phyloP scores from a whole-genome alignment of 495 filamentous ascomycete genomes.

The Xylaria grammica region DNA sequence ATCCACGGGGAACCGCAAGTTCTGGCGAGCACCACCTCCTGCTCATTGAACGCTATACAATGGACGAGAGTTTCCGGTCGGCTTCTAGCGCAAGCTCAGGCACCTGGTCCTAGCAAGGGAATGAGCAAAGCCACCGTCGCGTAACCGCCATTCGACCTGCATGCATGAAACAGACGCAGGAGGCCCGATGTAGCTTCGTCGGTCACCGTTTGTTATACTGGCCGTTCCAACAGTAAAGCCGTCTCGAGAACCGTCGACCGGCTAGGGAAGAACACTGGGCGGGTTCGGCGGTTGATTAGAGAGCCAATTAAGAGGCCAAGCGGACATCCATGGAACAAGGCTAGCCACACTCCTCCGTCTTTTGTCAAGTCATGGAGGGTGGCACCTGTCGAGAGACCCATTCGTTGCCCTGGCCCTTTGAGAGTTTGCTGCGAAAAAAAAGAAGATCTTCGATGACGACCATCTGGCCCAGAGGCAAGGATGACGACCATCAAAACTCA shows the following conservation, averaged over 20 bases:
- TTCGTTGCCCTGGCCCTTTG: conserved; percentile 7
- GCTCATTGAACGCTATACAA: conserved; percentile 1
- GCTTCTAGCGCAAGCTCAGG: conserved; percentile 13
- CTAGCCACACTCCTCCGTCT: conserved; percentile 14
- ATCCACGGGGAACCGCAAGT: neutral
- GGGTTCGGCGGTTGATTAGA: conserved; percentile 15
- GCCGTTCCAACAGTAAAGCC: conserved; percentile 7
- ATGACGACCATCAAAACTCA: conserved; percentile 1
- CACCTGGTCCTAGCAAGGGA: neutral
- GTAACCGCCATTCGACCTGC: conserved; percentile 25
- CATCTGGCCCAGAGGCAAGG: neutral
- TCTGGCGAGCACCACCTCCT: neutral
- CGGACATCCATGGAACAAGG: conserved; percentile 9
- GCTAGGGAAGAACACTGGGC: conserved; percentile 12
- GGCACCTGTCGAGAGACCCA: neutral
- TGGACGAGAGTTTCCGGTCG: conserved; percentile 16
- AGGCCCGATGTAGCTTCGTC: conserved; percentile 14
- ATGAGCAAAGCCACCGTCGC: conserved; percentile 12
- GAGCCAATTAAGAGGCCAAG: conserved; percentile 4
- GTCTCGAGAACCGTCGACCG: conserved; percentile 11
- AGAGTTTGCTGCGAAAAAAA: conserved; percentile 14
- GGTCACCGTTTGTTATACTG: conserved; percentile 14
- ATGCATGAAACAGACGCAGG: conserved; percentile 28
- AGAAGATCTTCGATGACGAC: conserved; percentile 14
- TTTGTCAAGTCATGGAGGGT: conserved; percentile 18